Evolutionary conservation across 768 basidiomycete species (phyloP).

Genomic region (Cantharellus anzutake): DNA sequence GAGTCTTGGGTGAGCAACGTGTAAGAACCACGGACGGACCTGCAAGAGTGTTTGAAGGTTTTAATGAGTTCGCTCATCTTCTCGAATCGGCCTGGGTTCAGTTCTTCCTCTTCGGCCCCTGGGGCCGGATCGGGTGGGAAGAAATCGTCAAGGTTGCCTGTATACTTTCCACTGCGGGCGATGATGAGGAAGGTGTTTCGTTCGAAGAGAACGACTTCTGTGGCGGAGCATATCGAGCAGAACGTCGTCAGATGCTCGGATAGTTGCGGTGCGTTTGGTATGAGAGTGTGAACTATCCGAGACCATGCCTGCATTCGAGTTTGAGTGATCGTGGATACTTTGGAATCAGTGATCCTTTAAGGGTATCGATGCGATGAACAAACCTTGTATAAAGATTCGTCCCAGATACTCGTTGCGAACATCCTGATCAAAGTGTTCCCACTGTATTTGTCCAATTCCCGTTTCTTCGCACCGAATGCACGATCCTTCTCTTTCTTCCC

Average conservation of each 20-base stretch:
- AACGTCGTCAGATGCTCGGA: slow-evolving; percentile 74
- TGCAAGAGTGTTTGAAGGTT: slow-evolving; percentile 82
- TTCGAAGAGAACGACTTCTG: slow-evolving; percentile 91
- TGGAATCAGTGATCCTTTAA: background rate
- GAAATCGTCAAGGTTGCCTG: slow-evolving; percentile 14
- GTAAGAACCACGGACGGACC: slow-evolving; percentile 23
- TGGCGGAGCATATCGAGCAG: slow-evolving; percentile 70
- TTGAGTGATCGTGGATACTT: slow-evolving; percentile 1
- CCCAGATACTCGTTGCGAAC: slow-evolving; percentile 91
- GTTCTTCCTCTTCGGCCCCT: slow-evolving; percentile 19
- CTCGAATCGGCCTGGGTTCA: slow-evolving; percentile 23
- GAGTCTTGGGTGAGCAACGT: slow-evolving; percentile 8
- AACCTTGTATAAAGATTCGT: slow-evolving; percentile 91
- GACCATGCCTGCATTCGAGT: slow-evolving; percentile 70
- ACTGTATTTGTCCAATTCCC: slow-evolving; percentile 53
- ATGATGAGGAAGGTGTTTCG: slow-evolving; percentile 97
- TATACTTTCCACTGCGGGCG: slow-evolving; percentile 23
- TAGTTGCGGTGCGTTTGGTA: slow-evolving; percentile 84
- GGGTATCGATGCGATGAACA: background rate
- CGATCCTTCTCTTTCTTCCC: slow-evolving; percentile 28
- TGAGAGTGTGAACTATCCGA: slow-evolving; percentile 86
- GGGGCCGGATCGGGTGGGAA: slow-evolving; percentile 42
- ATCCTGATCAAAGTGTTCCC: slow-evolving; percentile 43
- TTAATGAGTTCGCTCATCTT: slow-evolving; percentile 68
- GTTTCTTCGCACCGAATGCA: slow-evolving; percentile 50